Evolutionary conservation across 192 early-diverging fungal species (phyloP), one percentile per base, ranked within the genome.

Genomic region (Entophlyctis luteolus): DNA sequence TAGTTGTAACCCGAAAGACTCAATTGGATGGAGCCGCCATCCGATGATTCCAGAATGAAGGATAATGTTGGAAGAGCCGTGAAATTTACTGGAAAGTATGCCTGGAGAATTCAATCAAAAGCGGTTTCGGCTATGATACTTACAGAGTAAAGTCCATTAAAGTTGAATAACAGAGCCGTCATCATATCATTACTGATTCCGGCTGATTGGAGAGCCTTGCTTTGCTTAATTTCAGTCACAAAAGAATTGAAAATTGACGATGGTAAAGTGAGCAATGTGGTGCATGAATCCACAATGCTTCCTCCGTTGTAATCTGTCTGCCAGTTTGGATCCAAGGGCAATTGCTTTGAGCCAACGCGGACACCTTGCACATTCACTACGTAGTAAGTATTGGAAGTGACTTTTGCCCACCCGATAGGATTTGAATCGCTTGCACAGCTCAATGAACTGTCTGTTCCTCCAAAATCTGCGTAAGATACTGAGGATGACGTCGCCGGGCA

Each of bases 61-160:
- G 18, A 20, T 6, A 65, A 22, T 18, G 50, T 65, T 35, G 63
- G 63, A 0, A 65, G 63, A 57, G 28, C 33, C 14, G 55, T 36
- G 5, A 34, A 57, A 36, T 57, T 34, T 2, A 57, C 14, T 1
- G 14, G 14, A 6, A 57, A 57, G 33, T 34, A 57, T 12, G 28
- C 28, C 55, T 57, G 25, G 18, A 14, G 28, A n/a, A 53, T n/a
- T 10, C 14, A n/a, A 23, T n/a, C 42, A 45, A 45, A 45, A 10
- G 42, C 10, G n/a, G 42, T 45, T 14, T n/a, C 42, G n/a, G n/a
- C n/a, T n/a, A 45, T 14, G n/a, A 14, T n/a, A 23, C 16, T 35
- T 34, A 57, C 55, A 18, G 55, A 12, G 37, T 27, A 22, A 14
- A 57, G 18, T 1, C 55, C 55, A 57, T 18, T 35, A 25, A 22